phyloP scores from a whole-genome alignment of 1,139 yeast species.

The Suhomyces bokatorum region DNA sequence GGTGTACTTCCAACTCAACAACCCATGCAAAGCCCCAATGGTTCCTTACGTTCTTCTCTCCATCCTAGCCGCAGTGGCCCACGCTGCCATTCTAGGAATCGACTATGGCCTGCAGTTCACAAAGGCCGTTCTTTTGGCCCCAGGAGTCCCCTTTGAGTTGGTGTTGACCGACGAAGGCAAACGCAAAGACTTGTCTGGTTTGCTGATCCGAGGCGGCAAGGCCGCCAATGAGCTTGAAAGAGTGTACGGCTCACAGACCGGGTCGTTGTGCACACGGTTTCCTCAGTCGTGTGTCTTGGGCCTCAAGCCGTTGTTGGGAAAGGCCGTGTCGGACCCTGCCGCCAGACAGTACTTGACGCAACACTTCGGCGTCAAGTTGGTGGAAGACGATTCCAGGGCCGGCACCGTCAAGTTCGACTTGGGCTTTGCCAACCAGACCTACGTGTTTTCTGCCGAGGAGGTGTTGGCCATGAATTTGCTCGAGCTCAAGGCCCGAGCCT shows the following conservation, averaged over 20 bases:
- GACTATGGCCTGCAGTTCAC: slow-evolving; percentile 90
- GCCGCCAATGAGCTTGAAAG: slow-evolving; percentile 57
- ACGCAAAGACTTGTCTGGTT: slow-evolving; percentile 81
- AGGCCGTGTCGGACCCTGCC: slow-evolving; percentile 47
- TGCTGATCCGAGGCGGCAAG: slow-evolving; percentile 55
- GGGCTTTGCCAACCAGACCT: slow-evolving; percentile 45
- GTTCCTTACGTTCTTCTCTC: slow-evolving; percentile 9
- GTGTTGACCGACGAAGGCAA: slow-evolving; percentile 88
- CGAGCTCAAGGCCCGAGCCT: slow-evolving; percentile 68
- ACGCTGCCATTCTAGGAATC: slow-evolving; percentile 75
- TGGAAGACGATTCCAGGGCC: slow-evolving; percentile 38
- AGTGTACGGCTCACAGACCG: slow-evolving; percentile 75
- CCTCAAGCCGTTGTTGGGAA: slow-evolving; percentile 72
- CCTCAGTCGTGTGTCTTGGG: slow-evolving; percentile 72
- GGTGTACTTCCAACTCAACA: slow-evolving; percentile 2
- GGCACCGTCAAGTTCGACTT: slow-evolving; percentile 59
- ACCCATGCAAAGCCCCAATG: slow-evolving; percentile 2
- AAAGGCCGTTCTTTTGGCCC: slow-evolving; percentile 88
- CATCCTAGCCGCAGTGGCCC: slow-evolving; percentile 16
- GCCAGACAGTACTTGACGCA: slow-evolving; percentile 45
- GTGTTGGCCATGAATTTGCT: slow-evolving; percentile 78
- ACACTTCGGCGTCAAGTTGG: slow-evolving; percentile 64
- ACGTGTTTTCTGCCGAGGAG: slow-evolving; percentile 63
- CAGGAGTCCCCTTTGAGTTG: slow-evolving; percentile 84
- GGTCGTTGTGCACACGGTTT: slow-evolving; percentile 67